Percentiles rank a stretch among this genome's conserved stretches.
Conservation (phyloP, 2,329 filamentous ascomycete genomes). For the Diaporthe eres region DNA sequence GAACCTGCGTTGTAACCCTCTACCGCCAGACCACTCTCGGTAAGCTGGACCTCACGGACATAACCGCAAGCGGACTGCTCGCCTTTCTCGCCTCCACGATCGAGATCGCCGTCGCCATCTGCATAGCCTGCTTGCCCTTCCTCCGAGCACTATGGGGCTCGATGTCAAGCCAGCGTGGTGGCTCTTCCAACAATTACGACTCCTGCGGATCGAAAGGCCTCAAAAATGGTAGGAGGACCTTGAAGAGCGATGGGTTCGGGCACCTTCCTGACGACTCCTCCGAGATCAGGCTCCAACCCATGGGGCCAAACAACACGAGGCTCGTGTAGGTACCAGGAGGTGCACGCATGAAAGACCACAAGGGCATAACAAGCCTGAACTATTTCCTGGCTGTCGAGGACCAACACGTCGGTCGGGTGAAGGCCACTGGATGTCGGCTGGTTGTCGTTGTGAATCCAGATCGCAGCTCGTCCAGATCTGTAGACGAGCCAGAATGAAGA, state of each 20-base stretch:
- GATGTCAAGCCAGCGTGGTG: background rate
- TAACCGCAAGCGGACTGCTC: slow-evolving; percentile 11
- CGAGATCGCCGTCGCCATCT: slow-evolving; percentile 41
- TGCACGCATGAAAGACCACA: background rate
- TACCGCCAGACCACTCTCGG: slow-evolving; percentile 7
- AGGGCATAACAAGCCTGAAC: background rate
- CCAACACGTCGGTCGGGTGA: background rate
- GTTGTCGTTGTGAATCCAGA: background rate
- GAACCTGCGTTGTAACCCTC: slow-evolving; percentile 16
- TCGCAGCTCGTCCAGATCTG: background rate
- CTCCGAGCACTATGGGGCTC: slow-evolving; percentile 1
- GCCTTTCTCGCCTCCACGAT: slow-evolving; percentile 44
- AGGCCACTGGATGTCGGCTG: background rate
- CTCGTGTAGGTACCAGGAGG: background rate
- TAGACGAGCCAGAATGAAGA: background rate
- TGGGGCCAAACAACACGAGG: background rate
- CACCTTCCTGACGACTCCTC: slow-evolving; percentile 13
- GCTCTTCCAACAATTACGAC: background rate
- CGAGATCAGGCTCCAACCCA: slow-evolving; percentile 1
- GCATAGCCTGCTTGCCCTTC: slow-evolving; percentile 14
- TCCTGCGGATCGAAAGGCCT: background rate
- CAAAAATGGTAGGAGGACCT: background rate
- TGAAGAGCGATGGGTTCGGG: slow-evolving; percentile 16
- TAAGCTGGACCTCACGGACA: background rate
- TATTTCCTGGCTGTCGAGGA: background rate